Percentiles rank a stretch among this genome's conserved stretches.
Evolutionary conservation across 768 basidiomycete species (phyloP).

Genomic region (Rhizopogon vulgaris): DNA sequence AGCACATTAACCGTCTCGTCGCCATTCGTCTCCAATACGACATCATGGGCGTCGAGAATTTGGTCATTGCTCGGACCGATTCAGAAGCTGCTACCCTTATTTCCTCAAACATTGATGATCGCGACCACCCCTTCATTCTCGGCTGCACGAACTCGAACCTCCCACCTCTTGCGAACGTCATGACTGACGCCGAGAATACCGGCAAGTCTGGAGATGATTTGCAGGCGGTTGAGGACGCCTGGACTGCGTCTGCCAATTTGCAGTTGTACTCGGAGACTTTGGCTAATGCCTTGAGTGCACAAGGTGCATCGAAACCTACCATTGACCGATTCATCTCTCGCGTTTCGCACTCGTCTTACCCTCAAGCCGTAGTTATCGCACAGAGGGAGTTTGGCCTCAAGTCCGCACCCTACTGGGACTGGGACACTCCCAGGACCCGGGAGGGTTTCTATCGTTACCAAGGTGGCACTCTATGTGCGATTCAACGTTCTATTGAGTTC

Average conservation of each 20-base stretch:
- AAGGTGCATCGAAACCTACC: constrained; percentile 42
- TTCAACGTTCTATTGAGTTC: constrained; percentile 88
- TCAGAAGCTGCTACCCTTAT: constrained; percentile 97
- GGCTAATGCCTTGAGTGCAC: constrained; percentile 56
- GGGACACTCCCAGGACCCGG: constrained; percentile 90
- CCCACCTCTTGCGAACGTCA: constrained; percentile 66
- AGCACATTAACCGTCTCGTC: constrained; percentile 97
- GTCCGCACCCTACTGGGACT: constrained; percentile 82
- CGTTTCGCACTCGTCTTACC: constrained; percentile 62
- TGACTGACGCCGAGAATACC: constrained; percentile 77
- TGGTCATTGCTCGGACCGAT: constrained; percentile 91
- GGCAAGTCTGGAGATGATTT: constrained; percentile 78
- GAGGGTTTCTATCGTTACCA: constrained; percentile 98
- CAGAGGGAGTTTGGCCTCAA: constrained; percentile 72
- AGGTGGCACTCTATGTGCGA: constrained; percentile 91
- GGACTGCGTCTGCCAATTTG: constrained; percentile 74
- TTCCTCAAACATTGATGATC: constrained; percentile 91
- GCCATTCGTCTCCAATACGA: constrained; percentile 97
- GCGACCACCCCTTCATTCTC: constrained; percentile 97
- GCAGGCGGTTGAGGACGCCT: constrained; percentile 85
- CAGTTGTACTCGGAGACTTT: constrained; percentile 73
- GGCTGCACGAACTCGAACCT: constrained; percentile 77
- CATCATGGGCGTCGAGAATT: constrained; percentile 96
- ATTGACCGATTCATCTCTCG: constrained; percentile 60
- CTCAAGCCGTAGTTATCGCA: constrained; percentile 67